Evolutionary conservation across 2,329 filamentous ascomycete genomes (phyloP).

Genomic region (Alternaria tenuissima): DNA sequence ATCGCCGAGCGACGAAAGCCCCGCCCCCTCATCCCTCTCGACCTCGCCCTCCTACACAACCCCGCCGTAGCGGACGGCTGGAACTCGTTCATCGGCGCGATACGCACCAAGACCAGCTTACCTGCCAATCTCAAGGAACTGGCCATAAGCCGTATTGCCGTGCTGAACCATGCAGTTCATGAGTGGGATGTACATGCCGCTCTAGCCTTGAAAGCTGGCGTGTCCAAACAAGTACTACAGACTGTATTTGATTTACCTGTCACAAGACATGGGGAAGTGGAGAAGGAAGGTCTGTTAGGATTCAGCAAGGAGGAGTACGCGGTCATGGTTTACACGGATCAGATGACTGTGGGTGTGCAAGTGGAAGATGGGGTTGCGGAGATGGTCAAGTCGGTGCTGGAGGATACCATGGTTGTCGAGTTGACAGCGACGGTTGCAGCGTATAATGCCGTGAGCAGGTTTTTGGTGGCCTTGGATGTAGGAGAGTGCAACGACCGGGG

Average conservation of each 20-base stretch:
- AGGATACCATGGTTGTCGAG: conserved; percentile 78
- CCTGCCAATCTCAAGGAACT: conserved; percentile 70
- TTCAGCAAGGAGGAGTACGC: conserved; percentile 64
- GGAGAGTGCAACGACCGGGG: conserved; percentile 52
- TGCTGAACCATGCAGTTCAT: conserved; percentile 82
- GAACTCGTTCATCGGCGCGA: conserved; percentile 66
- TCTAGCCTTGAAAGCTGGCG: conserved; percentile 65
- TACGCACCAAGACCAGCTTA: conserved; percentile 63
- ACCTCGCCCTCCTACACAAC: conserved; percentile 64
- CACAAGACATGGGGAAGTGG: conserved; percentile 21
- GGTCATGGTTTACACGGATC: conserved; percentile 77
- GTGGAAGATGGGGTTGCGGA: conserved; percentile 74
- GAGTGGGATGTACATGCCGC: conserved; percentile 85
- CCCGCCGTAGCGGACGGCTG: conserved; percentile 66
- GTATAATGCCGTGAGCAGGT: conserved; percentile 86
- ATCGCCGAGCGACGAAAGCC: conserved; percentile 63
- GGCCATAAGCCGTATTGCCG: conserved; percentile 82
- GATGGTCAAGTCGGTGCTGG: conserved; percentile 67
- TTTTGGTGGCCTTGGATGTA: conserved; percentile 80
- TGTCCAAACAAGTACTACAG: conserved; percentile 66
- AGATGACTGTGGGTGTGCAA: conserved; percentile 79
- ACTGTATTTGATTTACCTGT: conserved; percentile 51
- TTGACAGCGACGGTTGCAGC: conserved; percentile 79
- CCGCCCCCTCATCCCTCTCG: conserved; percentile 62
- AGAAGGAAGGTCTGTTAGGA: conserved; percentile 48